A percentile compares a stretch with the other conserved stretches of the same genome.
Conservation (phyloP, 2,329 filamentous ascomycete species). For the Alternaria novae-zelandiae region DNA sequence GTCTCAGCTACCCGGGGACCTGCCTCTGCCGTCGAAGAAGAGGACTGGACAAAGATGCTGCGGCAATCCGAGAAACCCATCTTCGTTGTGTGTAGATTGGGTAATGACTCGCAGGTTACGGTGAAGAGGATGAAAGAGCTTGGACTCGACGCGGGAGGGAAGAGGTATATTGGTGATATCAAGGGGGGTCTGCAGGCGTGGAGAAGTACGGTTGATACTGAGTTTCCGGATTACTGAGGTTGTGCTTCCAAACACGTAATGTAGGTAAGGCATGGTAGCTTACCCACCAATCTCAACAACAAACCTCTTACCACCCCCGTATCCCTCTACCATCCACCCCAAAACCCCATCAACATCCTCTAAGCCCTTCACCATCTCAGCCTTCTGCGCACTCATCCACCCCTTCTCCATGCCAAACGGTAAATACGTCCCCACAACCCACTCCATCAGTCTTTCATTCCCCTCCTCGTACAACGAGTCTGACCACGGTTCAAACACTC, state of each 20-base stretch:
- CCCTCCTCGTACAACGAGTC: not conserved
- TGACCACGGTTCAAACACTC: not conserved
- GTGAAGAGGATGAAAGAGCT: constrained; percentile 69
- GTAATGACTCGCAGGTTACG: constrained; percentile 79
- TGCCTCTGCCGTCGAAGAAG: constrained; percentile 12
- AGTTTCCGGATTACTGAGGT: constrained; percentile 62
- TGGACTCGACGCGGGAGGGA: constrained; percentile 59
- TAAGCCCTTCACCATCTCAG: not conserved
- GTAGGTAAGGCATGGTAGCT: too few relatives aligned
- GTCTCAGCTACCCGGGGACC: constrained; percentile 45
- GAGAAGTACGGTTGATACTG: constrained; percentile 69
- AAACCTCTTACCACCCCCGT: not conserved
- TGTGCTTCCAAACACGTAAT: accelerated
- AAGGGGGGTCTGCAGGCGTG: constrained; percentile 74
- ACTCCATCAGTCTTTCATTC: not conserved
- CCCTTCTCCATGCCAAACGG: not conserved
- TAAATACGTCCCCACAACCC: not conserved
- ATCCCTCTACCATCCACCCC: not conserved
- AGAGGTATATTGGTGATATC: constrained; percentile 72
- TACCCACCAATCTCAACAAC: not conserved
- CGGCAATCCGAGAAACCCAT: constrained; percentile 58
- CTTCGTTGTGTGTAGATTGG: constrained; percentile 75
- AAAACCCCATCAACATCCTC: not conserved
- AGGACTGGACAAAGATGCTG: constrained; percentile 39
- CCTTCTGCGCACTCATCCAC: not conserved